Conservation (phyloP, 108 stramenopile genomes). For the Licmophora abbreviata region DNA sequence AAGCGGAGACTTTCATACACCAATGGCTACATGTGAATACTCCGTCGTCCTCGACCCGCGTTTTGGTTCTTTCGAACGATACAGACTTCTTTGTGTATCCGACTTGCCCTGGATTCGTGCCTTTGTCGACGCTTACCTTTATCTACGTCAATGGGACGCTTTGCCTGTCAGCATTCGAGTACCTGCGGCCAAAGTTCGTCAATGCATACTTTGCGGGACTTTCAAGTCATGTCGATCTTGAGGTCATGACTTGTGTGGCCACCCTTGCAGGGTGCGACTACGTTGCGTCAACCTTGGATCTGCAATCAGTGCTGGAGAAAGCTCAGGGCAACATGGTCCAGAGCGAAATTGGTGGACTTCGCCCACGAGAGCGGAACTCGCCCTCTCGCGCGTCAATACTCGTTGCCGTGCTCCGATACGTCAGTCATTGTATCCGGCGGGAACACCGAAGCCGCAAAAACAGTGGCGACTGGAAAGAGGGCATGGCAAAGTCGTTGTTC, state of each 20-base stretch:
- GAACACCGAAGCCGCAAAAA: background rate
- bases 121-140: slow-evolving; percentile 8
- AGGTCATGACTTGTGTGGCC: slow-evolving; percentile 9
- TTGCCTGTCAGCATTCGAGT: slow-evolving; percentile 7
- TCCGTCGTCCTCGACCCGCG: background rate
- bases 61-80: slow-evolving; percentile 14
- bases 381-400: slow-evolving; percentile 1
- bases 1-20: slow-evolving; percentile 16
- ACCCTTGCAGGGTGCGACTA: slow-evolving; percentile 23
- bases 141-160: background rate
- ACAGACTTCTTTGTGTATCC: slow-evolving; percentile 21
- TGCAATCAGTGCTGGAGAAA: background rate
- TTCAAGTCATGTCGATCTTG: too few species aligned
- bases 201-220: slow-evolving; percentile 1
- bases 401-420: slow-evolving; percentile 14
- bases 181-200: slow-evolving; percentile 10
- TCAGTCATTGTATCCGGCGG: slow-evolving; percentile 7
- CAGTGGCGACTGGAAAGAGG: background rate
- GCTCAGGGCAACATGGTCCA: background rate
- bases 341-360: slow-evolving; percentile 14
- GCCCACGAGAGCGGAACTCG: slow-evolving; percentile 4
- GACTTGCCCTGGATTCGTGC: slow-evolving; percentile 17
- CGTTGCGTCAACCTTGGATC: background rate
- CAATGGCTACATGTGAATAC: slow-evolving; percentile 3
- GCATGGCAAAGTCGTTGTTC: background rate